A percentile compares a stretch with the other conserved stretches of the same genome.
These are phyloP conservation scores for Sphaceloma murrayae DNA, from an alignment of 2,329 filamentous ascomycete genomes.

Conservation along the genomic window DNA sequence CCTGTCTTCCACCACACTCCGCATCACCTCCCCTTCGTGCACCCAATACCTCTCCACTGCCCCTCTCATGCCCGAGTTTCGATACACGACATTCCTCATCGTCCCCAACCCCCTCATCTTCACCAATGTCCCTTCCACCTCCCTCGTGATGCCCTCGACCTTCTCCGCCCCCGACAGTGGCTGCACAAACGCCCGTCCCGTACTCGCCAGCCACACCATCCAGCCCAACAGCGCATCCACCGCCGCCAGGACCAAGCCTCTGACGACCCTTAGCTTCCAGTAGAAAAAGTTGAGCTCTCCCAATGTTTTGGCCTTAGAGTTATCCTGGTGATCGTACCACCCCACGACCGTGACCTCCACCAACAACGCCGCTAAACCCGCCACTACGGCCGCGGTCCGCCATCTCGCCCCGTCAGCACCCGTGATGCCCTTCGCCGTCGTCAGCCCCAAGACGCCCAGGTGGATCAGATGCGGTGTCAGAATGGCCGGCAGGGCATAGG, in stretches of 20 bases:
- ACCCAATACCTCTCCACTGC: slow-evolving; percentile 67
- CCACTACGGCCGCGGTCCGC: slow-evolving; percentile 59
- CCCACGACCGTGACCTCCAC: slow-evolving; percentile 58
- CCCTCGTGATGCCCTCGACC: slow-evolving; percentile 49
- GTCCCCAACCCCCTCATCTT: slow-evolving; percentile 66
- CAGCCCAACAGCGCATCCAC: slow-evolving; percentile 56
- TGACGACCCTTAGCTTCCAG: slow-evolving; percentile 57
- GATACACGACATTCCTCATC: slow-evolving; percentile 66
- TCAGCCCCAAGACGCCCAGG: slow-evolving; percentile 59
- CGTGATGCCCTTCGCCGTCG: slow-evolving; percentile 59
- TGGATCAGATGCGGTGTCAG: slow-evolving; percentile 72
- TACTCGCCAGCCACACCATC: slow-evolving; percentile 65
- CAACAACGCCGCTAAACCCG: slow-evolving; percentile 48
- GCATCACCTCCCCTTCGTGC: slow-evolving; percentile 62
- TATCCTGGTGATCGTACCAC: slow-evolving; percentile 56
- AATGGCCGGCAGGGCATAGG: slow-evolving; percentile 68
- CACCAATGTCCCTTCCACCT: slow-evolving; percentile 50
- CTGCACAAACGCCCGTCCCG: slow-evolving; percentile 64
- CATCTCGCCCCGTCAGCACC: slow-evolving; percentile 57
- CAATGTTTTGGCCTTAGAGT: slow-evolving; percentile 50
- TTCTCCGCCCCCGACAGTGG: slow-evolving; percentile 55
- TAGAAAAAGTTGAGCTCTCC: slow-evolving; percentile 59
- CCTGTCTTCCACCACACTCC: slow-evolving; percentile 66
- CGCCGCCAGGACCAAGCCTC: slow-evolving; percentile 53
- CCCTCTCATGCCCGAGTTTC: slow-evolving; percentile 61